These are phyloP conservation scores for Thalia dealbata DNA, from an alignment of 176 grass and related monocot genomes.

Conservation along the genomic window DNA sequence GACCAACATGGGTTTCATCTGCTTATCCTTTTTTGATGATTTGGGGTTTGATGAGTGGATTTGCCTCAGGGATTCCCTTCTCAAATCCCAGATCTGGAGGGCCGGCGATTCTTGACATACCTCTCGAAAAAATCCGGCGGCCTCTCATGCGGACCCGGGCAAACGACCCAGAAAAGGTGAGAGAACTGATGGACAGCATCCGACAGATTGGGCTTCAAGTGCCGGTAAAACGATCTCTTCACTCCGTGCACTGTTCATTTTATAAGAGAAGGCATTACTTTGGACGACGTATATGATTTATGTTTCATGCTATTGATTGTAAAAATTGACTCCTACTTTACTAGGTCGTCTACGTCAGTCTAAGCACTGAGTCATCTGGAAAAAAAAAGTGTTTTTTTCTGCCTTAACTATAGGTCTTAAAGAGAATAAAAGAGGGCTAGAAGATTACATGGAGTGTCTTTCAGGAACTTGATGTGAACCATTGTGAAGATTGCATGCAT, in stretches of 20 bases:
- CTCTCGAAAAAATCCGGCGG: slow-evolving; percentile 63
- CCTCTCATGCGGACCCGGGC: slow-evolving; percentile 70
- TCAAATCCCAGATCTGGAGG: slow-evolving; percentile 28
- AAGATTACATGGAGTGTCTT: not conserved
- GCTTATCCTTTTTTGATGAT: not conserved
- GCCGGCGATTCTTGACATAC: slow-evolving; percentile 66
- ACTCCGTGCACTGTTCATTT: not conserved
- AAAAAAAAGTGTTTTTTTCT: no score
- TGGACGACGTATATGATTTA: not conserved
- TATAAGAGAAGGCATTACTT: not conserved
- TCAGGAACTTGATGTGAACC: no score
- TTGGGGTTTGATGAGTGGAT: not conserved
- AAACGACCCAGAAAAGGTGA: slow-evolving; percentile 74
- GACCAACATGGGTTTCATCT: not conserved
- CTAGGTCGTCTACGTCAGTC: no score
- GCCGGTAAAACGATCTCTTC: slow-evolving; percentile 32
- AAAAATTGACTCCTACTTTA: no score
- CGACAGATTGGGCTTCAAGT: slow-evolving; percentile 74
- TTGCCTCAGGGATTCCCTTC: slow-evolving; percentile 8
- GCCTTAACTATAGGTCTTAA: no score
- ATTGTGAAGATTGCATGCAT: no score
- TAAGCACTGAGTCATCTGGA: no score
- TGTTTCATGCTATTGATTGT: no score
- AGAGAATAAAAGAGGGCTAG: no score
- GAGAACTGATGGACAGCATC: slow-evolving; percentile 90